A percentile compares a stretch with the other conserved stretches of the same genome.
These are phyloP conservation scores for Didymella exigua DNA, from an alignment of 2,329 filamentous ascomycete genomes.

Conservation along the genomic window DNA sequence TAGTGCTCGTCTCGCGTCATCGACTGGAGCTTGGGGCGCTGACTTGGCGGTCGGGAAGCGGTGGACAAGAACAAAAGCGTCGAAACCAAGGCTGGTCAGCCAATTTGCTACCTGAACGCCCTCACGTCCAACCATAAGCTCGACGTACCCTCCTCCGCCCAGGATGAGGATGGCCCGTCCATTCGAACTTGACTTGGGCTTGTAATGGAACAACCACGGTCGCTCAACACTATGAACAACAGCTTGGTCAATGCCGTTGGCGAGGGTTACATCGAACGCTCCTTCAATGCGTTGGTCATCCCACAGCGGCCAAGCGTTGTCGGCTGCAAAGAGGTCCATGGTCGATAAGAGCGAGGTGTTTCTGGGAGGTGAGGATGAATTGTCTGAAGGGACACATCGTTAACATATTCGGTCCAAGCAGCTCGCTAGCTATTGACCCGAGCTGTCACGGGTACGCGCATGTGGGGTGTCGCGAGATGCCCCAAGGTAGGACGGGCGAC, in stretches of 20 bases:
- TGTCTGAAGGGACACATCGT: background rate
- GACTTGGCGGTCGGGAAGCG: slow-evolving; percentile 24
- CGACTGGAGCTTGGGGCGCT: slow-evolving; percentile 20
- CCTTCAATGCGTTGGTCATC: slow-evolving; percentile 11
- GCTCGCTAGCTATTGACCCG: slow-evolving; percentile 15
- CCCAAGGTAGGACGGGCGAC: background rate
- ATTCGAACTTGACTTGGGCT: slow-evolving; percentile 3
- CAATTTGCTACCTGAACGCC: slow-evolving; percentile 26
- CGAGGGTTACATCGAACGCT: slow-evolving; percentile 13
- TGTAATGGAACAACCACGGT: slow-evolving; percentile 24
- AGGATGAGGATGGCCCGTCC: slow-evolving; percentile 18
- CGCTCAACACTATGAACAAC: slow-evolving; percentile 22
- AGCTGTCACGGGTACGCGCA: background rate
- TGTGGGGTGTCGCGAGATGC: background rate
- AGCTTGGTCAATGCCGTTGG: slow-evolving; percentile 11
- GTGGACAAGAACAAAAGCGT: slow-evolving; percentile 28
- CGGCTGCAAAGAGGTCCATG: slow-evolving; percentile 4
- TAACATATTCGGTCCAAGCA: background rate
- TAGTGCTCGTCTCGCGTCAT: slow-evolving; percentile 22
- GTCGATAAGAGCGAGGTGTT: background rate
- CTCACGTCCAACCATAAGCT: slow-evolving; percentile 30
- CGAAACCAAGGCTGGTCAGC: slow-evolving; percentile 22
- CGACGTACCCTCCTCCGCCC: slow-evolving; percentile 27
- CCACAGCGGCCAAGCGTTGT: slow-evolving; percentile 17
- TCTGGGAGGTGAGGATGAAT: background rate